These are phyloP conservation scores for Papiliotrema laurentii DNA, from an alignment of 1,284 basidiomycete genomes.

Conservation along the genomic window DNA sequence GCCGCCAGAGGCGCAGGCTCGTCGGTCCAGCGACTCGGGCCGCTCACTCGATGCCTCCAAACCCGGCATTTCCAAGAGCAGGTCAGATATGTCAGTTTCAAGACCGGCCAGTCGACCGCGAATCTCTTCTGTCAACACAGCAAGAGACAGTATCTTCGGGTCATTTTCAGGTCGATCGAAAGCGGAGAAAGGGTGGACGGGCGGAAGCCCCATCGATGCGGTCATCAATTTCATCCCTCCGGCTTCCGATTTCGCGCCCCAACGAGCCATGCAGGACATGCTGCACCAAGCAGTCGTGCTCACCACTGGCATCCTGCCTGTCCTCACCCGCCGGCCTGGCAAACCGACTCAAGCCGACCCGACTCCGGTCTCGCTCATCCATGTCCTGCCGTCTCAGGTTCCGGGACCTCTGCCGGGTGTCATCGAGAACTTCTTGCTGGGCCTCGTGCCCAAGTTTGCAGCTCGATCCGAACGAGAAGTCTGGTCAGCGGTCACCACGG, in stretches of 20 bases:
- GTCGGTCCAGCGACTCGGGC: not conserved
- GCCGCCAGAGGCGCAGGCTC: not conserved
- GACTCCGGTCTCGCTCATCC: conserved; percentile 26
- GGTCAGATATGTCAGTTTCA: not conserved
- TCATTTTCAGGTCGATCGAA: not conserved
- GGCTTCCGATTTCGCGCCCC: conserved; percentile 8
- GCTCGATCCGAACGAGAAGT: conserved; percentile 16
- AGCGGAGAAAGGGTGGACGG: not conserved
- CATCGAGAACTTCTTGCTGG: conserved; percentile 36
- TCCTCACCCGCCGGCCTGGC: conserved; percentile 11
- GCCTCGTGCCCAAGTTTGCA: conserved; percentile 20
- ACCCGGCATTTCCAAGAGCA: not conserved
- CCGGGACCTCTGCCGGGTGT: conserved; percentile 27
- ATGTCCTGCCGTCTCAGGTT: conserved; percentile 29
- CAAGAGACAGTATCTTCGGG: not conserved
- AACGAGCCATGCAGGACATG: conserved; percentile 30
- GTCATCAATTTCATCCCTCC: conserved; percentile 38
- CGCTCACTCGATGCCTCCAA: not conserved
- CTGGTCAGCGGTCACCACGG: conserved; percentile 7
- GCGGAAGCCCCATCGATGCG: conserved; percentile 26
- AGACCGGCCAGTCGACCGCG: not conserved
- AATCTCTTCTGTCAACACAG: not conserved
- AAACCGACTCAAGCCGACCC: conserved; percentile 1
- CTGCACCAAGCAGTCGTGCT: conserved; percentile 32
- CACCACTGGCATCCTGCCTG: conserved; percentile 33